Base-by-base conservation (phyloP, 306 rosid species). In the Quillaja saponaria region DNA sequence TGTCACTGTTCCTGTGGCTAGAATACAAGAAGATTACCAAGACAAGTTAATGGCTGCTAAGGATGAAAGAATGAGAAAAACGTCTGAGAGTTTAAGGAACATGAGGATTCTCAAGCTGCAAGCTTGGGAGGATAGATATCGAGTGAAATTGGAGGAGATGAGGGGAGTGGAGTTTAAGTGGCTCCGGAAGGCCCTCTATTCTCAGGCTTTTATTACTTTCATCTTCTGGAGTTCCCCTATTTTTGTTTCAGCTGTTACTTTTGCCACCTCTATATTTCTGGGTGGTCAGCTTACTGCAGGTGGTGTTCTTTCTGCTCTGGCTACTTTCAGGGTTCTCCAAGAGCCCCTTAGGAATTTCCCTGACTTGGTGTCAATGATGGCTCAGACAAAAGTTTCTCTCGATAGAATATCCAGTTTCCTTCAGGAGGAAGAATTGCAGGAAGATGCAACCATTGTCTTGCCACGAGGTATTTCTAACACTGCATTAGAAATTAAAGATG, bases 211-310 rank as follows among this genome's bases (percentile, higher is more conserved):
- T 73, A 94, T 94, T 64, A 94, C 99, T 59, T 94, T 94, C 80
- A 85, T 94, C 71, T 94, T 94, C 80, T 94, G 99, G 99, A 94
- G 97, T 84, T 94, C 99, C 14, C 99, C 99, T 10, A 94, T 94
- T 79, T 94, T 94, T 75, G 99, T 94, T 76, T 88, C 97, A 31
- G 97, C 90, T 1, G 84, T 94, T 77, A 94, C 99, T 54, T 94
- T 94, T 7, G 97, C 77, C 18, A 90, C 97, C 60, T 78, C 79
- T 55, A 90, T 94, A 78, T 71, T 94, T 76, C 70, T 94, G 82
- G 99, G 99, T 31, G 76, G 79, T 49, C 68, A 82, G 73, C 80
- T 94, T 34, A 94, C 99, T 56, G 96, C 99, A 21, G 99, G 97
- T 18, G 77, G 91, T 76, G 99, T 94, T 61, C 97, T 94, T 71